Conservation (phyloP, 306 rosid species). For the Gillenia trifoliata region DNA sequence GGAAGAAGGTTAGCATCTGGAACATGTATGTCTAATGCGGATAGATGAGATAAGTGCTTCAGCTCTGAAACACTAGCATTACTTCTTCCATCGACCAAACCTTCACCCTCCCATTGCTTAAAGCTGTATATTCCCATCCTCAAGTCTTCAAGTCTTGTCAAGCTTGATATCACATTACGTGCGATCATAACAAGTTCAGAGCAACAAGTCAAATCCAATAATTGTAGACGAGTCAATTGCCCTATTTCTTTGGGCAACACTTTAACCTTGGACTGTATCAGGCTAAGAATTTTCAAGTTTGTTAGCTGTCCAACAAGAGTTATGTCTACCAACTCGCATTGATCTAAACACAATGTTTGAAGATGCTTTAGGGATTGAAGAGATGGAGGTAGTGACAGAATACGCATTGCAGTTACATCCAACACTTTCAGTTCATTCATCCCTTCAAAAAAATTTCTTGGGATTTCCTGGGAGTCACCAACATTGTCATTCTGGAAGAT, state of each 20-base stretch:
- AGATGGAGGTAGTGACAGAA: slow-evolving; percentile 17
- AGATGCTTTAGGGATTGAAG: slow-evolving; percentile 8
- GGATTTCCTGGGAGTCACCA: not conserved
- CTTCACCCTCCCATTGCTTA: slow-evolving; percentile 7
- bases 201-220: slow-evolving; percentile 12
- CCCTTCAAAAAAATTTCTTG: slow-evolving; percentile 6
- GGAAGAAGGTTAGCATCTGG: not conserved
- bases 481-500: rapidly evolving
- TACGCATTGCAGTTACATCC: not conserved
- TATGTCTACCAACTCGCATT: not conserved
- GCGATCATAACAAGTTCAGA: not conserved
- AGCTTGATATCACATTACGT: not conserved
- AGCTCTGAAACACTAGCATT: slow-evolving; percentile 19
- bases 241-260: not conserved
- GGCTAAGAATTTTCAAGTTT: slow-evolving; percentile 11
- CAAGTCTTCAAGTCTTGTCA: slow-evolving; percentile 14
- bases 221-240: not conserved
- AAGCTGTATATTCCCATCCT: not conserved
- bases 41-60: not conserved
- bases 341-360: not conserved
- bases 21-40: not conserved
- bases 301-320: slow-evolving; percentile 11
- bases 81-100: not conserved
- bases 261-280: rapidly evolving
- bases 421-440: slow-evolving; percentile 16